phyloP scores from a whole-genome alignment of 129 eudicot species.

The Artemisia argyi region DNA sequence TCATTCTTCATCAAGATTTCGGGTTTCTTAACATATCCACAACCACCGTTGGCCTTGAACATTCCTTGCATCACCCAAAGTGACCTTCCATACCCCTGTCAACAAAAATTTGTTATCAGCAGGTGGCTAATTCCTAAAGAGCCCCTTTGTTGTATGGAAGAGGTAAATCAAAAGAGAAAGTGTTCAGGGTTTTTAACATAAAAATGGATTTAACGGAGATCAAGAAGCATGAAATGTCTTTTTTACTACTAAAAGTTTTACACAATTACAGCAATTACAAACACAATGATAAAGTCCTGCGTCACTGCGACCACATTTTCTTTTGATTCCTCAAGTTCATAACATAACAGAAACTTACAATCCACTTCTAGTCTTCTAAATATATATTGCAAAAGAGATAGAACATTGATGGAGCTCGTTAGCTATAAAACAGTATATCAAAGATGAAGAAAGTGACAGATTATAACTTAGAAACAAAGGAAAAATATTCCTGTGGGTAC shows the following conservation, averaged over 20 bases:
- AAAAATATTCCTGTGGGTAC: background rate
- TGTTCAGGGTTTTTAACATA: too few species aligned
- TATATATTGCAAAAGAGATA: too few species aligned
- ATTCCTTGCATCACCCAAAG: constrained; percentile 98
- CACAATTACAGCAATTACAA: too few species aligned
- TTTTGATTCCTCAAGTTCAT: too few species aligned
- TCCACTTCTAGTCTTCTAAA: too few species aligned
- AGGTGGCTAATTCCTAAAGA: background rate
- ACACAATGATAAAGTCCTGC: too few species aligned
- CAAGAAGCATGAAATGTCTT: too few species aligned
- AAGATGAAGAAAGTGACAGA: background rate
- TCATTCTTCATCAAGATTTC: constrained; percentile 63
- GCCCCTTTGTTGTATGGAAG: background rate
- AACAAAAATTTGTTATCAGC: background rate
- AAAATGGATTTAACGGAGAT: too few species aligned
- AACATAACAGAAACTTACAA: too few species aligned
- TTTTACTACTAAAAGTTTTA: too few species aligned
- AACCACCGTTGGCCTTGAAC: constrained; percentile 96
- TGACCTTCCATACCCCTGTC: constrained; percentile 92
- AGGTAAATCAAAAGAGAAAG: too few species aligned
- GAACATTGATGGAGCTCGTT: background rate
- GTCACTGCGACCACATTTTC: too few species aligned
- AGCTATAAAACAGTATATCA: background rate
- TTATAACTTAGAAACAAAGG: background rate
- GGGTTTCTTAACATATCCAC: constrained; percentile 91